These are phyloP conservation scores for Margaritispora aquatica DNA, from an alignment of 495 filamentous ascomycete genomes.

Conservation along the genomic window DNA sequence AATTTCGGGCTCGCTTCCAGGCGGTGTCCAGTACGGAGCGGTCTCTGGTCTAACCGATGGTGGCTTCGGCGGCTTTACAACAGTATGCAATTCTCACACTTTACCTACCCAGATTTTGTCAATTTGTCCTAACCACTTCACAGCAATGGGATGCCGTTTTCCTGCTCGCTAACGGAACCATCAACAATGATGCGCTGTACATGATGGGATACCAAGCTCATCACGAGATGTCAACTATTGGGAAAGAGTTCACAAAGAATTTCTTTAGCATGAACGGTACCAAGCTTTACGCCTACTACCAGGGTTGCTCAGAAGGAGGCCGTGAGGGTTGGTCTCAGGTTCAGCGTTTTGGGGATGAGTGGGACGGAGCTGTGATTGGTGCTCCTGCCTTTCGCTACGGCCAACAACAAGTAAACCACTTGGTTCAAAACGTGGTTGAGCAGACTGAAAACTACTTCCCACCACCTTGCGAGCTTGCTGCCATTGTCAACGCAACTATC, in stretches of 20 bases:
- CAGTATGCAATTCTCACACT: background rate
- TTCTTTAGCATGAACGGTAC: conserved; percentile 27
- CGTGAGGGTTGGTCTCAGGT: conserved; percentile 40
- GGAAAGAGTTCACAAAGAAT: conserved; percentile 33
- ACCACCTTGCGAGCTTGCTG: conserved; percentile 28
- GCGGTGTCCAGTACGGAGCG: conserved; percentile 37
- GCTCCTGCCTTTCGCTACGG: conserved; percentile 46
- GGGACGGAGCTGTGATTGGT: conserved; percentile 42
- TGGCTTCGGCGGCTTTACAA: conserved; percentile 41
- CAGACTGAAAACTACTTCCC: conserved; percentile 42
- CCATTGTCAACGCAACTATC: conserved; percentile 27
- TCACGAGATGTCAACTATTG: conserved; percentile 28
- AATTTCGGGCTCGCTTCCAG: conserved; percentile 24
- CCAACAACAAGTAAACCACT: conserved; percentile 44
- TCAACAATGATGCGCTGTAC: conserved; percentile 37
- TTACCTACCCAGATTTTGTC: background rate
- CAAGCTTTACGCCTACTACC: conserved; percentile 41
- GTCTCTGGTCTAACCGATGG: conserved; percentile 40
- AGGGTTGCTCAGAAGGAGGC: conserved; percentile 39
- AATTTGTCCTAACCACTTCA: background rate
- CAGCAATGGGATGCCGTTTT: conserved; percentile 26
- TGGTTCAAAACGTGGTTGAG: conserved; percentile 37
- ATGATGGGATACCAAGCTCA: conserved; percentile 42
- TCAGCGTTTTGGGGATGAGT: conserved; percentile 43
- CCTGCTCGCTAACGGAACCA: conserved; percentile 35